These are phyloP conservation scores for Schoenoplectus tabernaemontani DNA, from an alignment of 202 grass and related monocot species.

Conservation along the genomic window DNA sequence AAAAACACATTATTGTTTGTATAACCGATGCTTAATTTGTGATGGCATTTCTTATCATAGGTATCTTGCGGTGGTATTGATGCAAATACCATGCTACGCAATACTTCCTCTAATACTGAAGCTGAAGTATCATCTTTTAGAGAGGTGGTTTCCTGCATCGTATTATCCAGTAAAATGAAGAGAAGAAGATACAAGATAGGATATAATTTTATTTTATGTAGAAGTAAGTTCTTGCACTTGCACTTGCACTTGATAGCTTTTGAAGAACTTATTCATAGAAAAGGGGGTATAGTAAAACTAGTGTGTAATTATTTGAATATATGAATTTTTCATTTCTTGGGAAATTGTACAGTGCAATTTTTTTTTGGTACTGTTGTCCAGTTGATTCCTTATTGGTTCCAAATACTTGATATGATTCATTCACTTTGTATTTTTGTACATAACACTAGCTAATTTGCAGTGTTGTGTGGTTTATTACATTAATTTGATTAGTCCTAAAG, in stretches of 20 bases:
- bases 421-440: too few species aligned
- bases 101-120: slow-evolving; percentile 58
- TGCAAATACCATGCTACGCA: slow-evolving; percentile 66
- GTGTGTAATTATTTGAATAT: slow-evolving; percentile 8
- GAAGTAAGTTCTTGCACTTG: slow-evolving; percentile 15
- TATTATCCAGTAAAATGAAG: slow-evolving; percentile 19
- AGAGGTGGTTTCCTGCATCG: slow-evolving; percentile 35
- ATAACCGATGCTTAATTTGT: not conserved
- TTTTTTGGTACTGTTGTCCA: slow-evolving; percentile 11
- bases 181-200: slow-evolving; percentile 1
- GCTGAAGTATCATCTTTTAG: slow-evolving; percentile 48
- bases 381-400: slow-evolving; percentile 5
- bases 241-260: slow-evolving; percentile 20
- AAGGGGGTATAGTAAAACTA: slow-evolving; percentile 15
- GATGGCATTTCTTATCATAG: slow-evolving; percentile 11
- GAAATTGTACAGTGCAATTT: slow-evolving; percentile 16
- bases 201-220: not conserved
- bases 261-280: slow-evolving; percentile 21
- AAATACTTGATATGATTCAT: too few species aligned
- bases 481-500: slow-evolving; percentile 93
- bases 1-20: not conserved
- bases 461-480: too few species aligned
- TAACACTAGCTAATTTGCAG: too few species aligned
- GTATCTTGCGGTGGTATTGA: slow-evolving; percentile 48
- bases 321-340: slow-evolving; percentile 12